Evolutionary conservation across 169 alveolate genomes (phyloP), one percentile per base, ranked within the genome.

Genomic region (Plasmodium yoelii): DNA sequence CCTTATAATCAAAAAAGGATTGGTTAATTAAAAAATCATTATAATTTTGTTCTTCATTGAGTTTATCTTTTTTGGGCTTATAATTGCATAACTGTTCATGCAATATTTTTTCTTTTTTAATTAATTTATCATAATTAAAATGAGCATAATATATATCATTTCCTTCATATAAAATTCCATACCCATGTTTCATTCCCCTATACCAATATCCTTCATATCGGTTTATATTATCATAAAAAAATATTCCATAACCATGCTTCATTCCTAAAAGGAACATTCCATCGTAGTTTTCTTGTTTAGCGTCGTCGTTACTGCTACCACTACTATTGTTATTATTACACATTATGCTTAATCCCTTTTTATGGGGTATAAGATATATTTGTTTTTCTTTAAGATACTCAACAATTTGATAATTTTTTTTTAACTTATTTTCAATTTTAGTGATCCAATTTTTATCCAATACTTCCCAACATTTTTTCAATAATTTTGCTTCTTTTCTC

Each of bases 241-340:
- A 80, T 80, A 80, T 65, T 15, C 90, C 90, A 65, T 80, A 80
- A 51, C 90, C 90, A 57, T 80, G 84, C 68, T 80, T 80, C 90
- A 80, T 59, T 39, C 90, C 90, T 46, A 80, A 80, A 46, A 80
- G 68, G 56, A 80, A 80, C 9, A 67, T 80, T 18, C 90, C 90
- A 80, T 80, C 82, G 53, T 80, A 80, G 68, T 56, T 80, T 80
- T 80, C 90, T 80, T 80, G 67, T 80, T 80, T 67, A 34, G 7
- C 42, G 7, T 3, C 42, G 0, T 34, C 42, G 5, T 34, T 34
- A 34, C 42, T 34, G 42, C 7, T 0, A 3, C 4, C 4, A 34
- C 7, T 34, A 5, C 42, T 3, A 34, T 7, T 34, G 4, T 34
- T 34, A 28, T 65, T 53, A 61, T 67, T 59, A 67, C 49, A 67